Evolutionary conservation across 1,284 basidiomycete genomes (phyloP), one percentile per base, ranked within the genome.

Genomic region (Ceratobasidium sp.): DNA sequence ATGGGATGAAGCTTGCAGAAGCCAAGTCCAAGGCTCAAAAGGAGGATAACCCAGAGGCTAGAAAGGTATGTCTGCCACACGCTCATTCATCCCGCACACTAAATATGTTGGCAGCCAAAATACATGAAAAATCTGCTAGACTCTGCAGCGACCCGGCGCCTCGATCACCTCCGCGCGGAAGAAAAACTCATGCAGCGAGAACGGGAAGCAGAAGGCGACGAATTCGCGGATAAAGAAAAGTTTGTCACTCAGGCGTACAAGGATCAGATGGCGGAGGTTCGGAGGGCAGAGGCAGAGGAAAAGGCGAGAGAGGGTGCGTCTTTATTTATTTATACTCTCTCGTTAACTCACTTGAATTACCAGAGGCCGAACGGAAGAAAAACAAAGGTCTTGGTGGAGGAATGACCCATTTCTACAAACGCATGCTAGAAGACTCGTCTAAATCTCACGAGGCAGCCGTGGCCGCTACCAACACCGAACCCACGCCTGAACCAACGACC

Each of bases 181-280:
- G 95, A 99, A 79, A 98, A 98, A 82, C 92, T 95, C 89, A 90
- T 98, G 74, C 91, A 96, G 77, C 85, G 87, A 54, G 96, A 99
- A 77, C 85, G 97, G 21, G 93, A 95, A 77, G 81, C 84, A 25
- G 97, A 99, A 79, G 97, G 97, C 0, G 94, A 96, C 72, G 87
- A 95, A 77, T 99, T 94, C 77, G 84, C 83, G 54, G 96, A 93
- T 80, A 99, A 96, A 80, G 97, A 99, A 71, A 85, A 88, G 23
- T 99, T 98, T 75, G 95, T 99, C 50, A 99, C 97, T 0, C 92
- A 95, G 75, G 95, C 94, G 39, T 99, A 99, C 80, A 95, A 95
- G 78, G 90, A 93, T 71, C 97, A 99, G 78, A 93, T 97, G 86
- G 95, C 87, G 56, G 92, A 96, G 78, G 87, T 98, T 1, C 83